Evolutionary conservation across 2,329 filamentous ascomycete species (phyloP), one percentile per base, ranked within the genome.

Genomic region (Fusarium concolor): DNA sequence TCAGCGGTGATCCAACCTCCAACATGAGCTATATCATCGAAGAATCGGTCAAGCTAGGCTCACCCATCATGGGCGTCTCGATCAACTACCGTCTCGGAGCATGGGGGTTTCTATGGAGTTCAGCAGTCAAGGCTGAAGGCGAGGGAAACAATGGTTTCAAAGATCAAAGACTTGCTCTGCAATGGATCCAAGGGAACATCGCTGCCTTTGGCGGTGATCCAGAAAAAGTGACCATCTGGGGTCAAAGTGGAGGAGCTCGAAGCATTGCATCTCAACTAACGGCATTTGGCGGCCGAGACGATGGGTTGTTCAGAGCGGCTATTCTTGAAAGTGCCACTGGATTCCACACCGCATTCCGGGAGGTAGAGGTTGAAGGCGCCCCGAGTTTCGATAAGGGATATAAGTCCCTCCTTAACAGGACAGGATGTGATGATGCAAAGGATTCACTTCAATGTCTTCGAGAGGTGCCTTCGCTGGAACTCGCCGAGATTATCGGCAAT

Each of bases 71-170:
- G 2, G 66, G 37, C 1, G 55, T 71, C 2, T 62, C 57, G 1
- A 58, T 72, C 11, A 72, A 72, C 50, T 71, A 72, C 15, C 61
- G 70, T 10, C 58, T 72, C 1, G 60, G 64, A 8, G 65, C 64
- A 1, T 65, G 64, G 59, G 68, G 68, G 0, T 71, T 52, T 2
- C 42, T 71, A 4, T 62, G 67, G 56, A 62, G 52, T 5, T 57
- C 51, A 0, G 67, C 68, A 0, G 31, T 71, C 6, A n/a, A 57
- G 5, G 28, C 52, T 2, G 60, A 37, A 5, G 67, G 64, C 0
- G 24, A 33, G 1, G 59, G 64, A n/a, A 71, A 71, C 11, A 62
- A 62, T 9, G 64, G 68, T 6, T 68, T 68, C 5, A n/a, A 56
- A 3, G 68, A 71, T 17, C 68, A 71, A 4, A 45, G 68, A 11